phyloP scores from a whole-genome alignment of 345 rosid species.

The Viola odorata region DNA sequence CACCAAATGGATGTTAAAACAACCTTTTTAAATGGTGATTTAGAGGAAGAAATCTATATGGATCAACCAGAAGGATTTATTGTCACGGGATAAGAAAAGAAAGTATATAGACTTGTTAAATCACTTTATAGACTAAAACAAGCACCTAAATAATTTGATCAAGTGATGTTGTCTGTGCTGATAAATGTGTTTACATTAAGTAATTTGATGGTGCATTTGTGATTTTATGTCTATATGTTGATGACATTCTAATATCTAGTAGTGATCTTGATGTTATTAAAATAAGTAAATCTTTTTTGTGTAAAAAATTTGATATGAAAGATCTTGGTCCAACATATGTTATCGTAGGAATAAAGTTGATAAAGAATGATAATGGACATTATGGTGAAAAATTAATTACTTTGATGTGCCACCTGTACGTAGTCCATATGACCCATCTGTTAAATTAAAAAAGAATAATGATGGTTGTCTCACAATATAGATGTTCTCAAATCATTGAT shows the following conservation, averaged over 20 bases:
- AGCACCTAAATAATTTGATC: not conserved
- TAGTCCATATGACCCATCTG: not conserved
- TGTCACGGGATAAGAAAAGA: not conserved
- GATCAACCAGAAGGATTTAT: not conserved
- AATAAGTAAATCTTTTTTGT: not conserved
- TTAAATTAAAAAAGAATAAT: not conserved
- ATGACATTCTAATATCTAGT: slow-evolving; percentile 1
- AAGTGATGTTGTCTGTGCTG: not conserved
- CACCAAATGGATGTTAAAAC: slow-evolving; percentile 2
- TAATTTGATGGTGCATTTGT: not conserved
- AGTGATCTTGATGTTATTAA: not conserved
- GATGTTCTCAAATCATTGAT: not conserved
- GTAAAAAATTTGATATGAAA: not conserved
- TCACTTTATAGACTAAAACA: not conserved
- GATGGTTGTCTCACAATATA: not conserved
- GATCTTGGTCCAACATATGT: not conserved
- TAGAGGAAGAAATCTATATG: not conserved
- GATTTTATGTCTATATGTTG: slow-evolving; percentile 2
- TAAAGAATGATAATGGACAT: not conserved
- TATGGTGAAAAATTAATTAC: not conserved
- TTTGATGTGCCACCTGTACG: not conserved
- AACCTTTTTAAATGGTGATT: not conserved
- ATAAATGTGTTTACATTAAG: slow-evolving; percentile 3
- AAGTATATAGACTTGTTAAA: slow-evolving; percentile 1
- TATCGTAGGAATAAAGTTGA: not conserved